Evolutionary conservation across 2,329 filamentous ascomycete species (phyloP).

Genomic region (Fusarium sp.): DNA sequence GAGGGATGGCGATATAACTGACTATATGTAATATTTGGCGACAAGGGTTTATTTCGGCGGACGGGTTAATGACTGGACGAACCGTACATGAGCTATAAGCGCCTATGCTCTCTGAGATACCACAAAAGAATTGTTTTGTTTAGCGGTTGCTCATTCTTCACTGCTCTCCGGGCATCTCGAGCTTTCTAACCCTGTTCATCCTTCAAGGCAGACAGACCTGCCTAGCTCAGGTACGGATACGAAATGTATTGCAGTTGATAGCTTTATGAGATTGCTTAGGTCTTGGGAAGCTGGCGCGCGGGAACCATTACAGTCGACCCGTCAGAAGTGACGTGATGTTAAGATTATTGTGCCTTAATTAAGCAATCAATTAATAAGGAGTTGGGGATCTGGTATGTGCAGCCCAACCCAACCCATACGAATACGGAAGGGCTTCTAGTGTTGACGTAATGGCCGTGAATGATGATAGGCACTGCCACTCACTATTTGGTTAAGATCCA

Average conservation of each 20-base stretch:
- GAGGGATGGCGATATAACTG: conserved; percentile 42
- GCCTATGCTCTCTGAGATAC: conserved; percentile 30
- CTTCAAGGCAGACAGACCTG: neutral
- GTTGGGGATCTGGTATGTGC: neutral
- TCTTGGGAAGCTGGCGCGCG: conserved; percentile 2
- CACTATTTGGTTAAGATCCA: neutral
- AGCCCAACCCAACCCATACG: conserved; percentile 4
- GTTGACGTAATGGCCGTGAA: conserved; percentile 33
- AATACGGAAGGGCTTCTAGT: conserved; percentile 19
- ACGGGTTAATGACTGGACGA: conserved; percentile 21
- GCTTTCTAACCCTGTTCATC: conserved; percentile 1
- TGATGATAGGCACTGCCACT: conserved; percentile 26
- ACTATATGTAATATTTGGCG: conserved; percentile 17
- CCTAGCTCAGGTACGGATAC: conserved; percentile 10
- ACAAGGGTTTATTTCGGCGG: conserved; percentile 15
- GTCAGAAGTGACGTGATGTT: conserved; percentile 21
- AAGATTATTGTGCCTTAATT: conserved; percentile 12
- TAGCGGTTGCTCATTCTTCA: neutral
- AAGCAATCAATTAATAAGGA: conserved; percentile 1
- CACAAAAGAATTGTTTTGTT: conserved; percentile 33
- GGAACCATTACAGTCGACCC: conserved; percentile 4
- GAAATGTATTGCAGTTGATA: neutral
- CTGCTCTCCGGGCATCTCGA: neutral
- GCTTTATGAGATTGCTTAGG: neutral
- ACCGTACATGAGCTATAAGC: conserved; percentile 12